These are phyloP conservation scores for Apocynum venetum DNA, from an alignment of 257 asterid species.

Conservation along the genomic window DNA sequence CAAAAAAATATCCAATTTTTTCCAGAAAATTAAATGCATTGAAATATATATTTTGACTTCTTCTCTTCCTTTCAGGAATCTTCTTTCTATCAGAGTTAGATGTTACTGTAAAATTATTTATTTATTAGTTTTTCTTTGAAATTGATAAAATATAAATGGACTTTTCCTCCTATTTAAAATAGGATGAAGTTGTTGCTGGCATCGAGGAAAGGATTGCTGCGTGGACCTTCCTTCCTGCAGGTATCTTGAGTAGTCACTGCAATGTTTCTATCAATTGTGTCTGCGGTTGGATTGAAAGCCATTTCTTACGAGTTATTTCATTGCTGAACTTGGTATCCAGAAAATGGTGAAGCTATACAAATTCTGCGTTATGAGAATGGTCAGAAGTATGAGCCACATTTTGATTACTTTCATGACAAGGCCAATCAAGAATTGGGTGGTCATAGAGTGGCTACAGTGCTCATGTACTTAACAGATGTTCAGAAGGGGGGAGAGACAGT, in stretches of 20 bases:
- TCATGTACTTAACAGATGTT: constrained; percentile 75
- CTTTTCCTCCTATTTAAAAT: constrained; percentile 10
- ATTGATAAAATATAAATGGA: neutral
- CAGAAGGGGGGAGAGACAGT: constrained; percentile 83
- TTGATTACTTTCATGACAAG: constrained; percentile 67
- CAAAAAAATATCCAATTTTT: neutral
- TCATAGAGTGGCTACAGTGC: constrained; percentile 87
- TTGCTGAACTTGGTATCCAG: constrained; percentile 30
- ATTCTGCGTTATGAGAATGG: constrained; percentile 77
- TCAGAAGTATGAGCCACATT: constrained; percentile 89
- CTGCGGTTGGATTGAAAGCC: neutral
- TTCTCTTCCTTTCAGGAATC: neutral
- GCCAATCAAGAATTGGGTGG: constrained; percentile 77
- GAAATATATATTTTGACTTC: neutral
- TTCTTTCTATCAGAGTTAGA: neutral
- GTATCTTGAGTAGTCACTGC: constrained; percentile 29
- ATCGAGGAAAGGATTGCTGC: constrained; percentile 76
- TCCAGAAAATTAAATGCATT: neutral
- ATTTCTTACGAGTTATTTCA: neutral
- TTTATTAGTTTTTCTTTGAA: neutral
- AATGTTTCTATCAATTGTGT: neutral
- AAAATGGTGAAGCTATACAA: constrained; percentile 86
- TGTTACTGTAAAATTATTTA: neutral
- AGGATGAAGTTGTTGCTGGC: constrained; percentile 65
- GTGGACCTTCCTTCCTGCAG: constrained; percentile 91